These are phyloP conservation scores for Aureobasidium leucospermi DNA, from an alignment of 2,329 filamentous ascomycete species.

Conservation along the genomic window DNA sequence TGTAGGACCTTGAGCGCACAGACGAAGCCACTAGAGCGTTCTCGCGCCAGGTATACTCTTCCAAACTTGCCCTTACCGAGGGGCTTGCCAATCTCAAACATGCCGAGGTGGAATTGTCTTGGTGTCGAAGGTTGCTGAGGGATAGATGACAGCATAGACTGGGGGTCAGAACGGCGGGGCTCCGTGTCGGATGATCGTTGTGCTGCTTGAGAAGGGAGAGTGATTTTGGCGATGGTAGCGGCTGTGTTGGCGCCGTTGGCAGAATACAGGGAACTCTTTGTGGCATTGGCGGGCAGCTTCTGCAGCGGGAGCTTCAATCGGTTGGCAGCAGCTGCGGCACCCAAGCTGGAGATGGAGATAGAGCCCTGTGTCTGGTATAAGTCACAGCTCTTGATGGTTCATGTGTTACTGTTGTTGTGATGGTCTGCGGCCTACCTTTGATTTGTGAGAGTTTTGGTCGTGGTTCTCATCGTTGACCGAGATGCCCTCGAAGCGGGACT, in stretches of 20 bases:
- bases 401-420: neutral
- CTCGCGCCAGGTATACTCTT: conserved; percentile 71
- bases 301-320: conserved; percentile 67
- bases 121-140: conserved; percentile 24
- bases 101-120: conserved; percentile 69
- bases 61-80: conserved; percentile 81
- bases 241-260: conserved; percentile 24
- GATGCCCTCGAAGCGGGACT: conserved; percentile 83
- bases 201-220: conserved; percentile 59
- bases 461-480: conserved; percentile 84
- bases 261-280: conserved; percentile 28
- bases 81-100: conserved; percentile 84
- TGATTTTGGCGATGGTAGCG: conserved; percentile 55
- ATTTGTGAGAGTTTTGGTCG: conserved; percentile 54
- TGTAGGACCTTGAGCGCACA: conserved; percentile 78
- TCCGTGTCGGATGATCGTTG: conserved; percentile 37
- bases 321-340: conserved; percentile 38
- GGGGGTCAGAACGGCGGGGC: conserved; percentile 20
- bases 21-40: conserved; percentile 69
- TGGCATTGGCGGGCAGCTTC: conserved; percentile 74
- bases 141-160: conserved; percentile 4
- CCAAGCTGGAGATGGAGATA: conserved; percentile 41
- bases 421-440: conserved; percentile 55
- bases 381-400: neutral
- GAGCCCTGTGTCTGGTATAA: conserved; percentile 33